Evolutionary conservation across 129 eudicot species (phyloP), one percentile per base, ranked within the genome.

Genomic region (Silybum marianum): DNA sequence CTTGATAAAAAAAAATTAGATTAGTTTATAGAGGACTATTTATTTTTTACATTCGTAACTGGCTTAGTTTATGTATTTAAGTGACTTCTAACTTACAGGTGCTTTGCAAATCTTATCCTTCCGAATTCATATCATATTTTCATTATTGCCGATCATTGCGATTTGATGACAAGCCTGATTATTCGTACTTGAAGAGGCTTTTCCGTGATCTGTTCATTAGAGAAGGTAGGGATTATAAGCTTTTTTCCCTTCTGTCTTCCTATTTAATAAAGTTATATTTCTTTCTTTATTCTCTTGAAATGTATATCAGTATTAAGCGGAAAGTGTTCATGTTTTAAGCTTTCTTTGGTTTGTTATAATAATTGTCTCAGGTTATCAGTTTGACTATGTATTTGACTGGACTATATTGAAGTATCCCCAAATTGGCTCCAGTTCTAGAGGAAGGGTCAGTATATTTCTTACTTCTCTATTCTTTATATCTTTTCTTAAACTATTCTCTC

Each of bases 371-470:
- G 97, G 97, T 72, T 92, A 90, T 89, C 97, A 90, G 77, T 90
- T 92, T 85, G 97, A 92, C 86, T 90, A 92, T 87, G 91, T 92
- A 39, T 90, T 90, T 83, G 97, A 88, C 85, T 92, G 97, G 97
- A 92, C 97, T 42, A 84, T 87, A 36, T 79, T 92, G 85, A 92
- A 88, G 89, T 90, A 92, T 86, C 97, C 97, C 69, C 97, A 92
- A 79, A 81, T 89, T 78, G 90, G 93, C 39, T 88, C 97, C 80
- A 87, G 91, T 86, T 90, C 95, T 39, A 85, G 90, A 89, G 84
- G 87, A 85, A 85, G 91, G 84, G 97, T 92, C 48, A 77, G 90
- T 86, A 22, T 30, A 66, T 72, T 18, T 80, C 38, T 79, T 71
- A 26, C 12, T 76, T 70, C 48, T n/a, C 69, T 9, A 2, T 71